phyloP scores from a whole-genome alignment of 768 basidiomycete genomes.

The Kwoniella botswanensis region DNA sequence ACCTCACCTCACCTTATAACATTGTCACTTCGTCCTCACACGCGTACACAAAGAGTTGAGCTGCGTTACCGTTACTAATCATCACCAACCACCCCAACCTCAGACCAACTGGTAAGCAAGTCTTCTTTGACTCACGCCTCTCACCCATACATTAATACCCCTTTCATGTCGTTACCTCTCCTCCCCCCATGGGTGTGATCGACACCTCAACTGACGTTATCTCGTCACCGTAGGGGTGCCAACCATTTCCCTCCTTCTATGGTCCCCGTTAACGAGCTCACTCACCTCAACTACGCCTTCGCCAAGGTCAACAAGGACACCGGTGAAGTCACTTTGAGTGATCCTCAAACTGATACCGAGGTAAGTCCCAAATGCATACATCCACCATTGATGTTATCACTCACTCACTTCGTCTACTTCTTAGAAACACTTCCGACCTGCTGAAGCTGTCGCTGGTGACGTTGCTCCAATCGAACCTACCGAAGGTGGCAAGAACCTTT shows the following conservation, averaged over 20 bases:
- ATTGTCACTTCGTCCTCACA: not conserved
- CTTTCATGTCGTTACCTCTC: not conserved
- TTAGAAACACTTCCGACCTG: slow-evolving; percentile 1
- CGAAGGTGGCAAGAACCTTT: slow-evolving; percentile 84
- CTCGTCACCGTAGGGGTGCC: not conserved
- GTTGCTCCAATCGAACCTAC: slow-evolving; percentile 98
- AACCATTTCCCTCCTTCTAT: slow-evolving; percentile 33
- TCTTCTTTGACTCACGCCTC: not conserved
- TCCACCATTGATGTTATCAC: no score
- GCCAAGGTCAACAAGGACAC: slow-evolving; percentile 80
- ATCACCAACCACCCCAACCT: not conserved
- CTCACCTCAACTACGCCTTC: slow-evolving; percentile 91
- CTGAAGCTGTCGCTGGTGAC: slow-evolving; percentile 73
- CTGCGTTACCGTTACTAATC: not conserved
- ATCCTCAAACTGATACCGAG: slow-evolving; percentile 88
- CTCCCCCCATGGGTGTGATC: not conserved
- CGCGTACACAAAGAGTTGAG: not conserved
- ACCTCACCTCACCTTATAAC: not conserved
- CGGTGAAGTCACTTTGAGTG: slow-evolving; percentile 85
- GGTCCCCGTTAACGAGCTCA: slow-evolving; percentile 84
- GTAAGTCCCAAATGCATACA: slow-evolving; percentile 28
- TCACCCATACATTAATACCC: not conserved
- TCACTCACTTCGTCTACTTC: not conserved
- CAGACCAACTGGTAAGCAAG: slow-evolving; percentile 19
- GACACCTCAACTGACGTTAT: not conserved